These are phyloP conservation scores for Trypethelium eluteriae DNA, from an alignment of 495 filamentous ascomycete genomes.

Conservation along the genomic window DNA sequence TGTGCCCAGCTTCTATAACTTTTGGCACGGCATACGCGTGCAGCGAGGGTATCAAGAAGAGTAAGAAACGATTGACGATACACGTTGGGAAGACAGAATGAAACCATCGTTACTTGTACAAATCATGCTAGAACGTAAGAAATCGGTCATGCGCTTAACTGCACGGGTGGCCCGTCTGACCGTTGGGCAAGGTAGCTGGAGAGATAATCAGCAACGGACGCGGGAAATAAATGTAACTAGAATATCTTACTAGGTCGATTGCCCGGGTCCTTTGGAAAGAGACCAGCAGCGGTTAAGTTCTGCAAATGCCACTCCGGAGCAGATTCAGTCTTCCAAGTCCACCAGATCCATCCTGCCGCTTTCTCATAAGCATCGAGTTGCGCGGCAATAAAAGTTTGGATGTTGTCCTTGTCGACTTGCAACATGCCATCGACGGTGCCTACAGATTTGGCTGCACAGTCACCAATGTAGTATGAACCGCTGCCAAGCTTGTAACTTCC, in stretches of 20 bases:
- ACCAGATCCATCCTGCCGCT: constrained; percentile 67
- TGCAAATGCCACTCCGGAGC: constrained; percentile 85
- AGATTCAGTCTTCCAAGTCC: constrained; percentile 80
- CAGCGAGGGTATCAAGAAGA: constrained; percentile 7
- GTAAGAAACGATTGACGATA: not conserved
- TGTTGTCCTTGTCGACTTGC: constrained; percentile 47
- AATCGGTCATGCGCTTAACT: not conserved
- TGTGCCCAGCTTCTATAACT: not conserved
- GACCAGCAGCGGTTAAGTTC: constrained; percentile 48
- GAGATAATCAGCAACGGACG: not conserved
- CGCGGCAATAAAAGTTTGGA: constrained; percentile 58
- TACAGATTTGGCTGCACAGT: constrained; percentile 50
- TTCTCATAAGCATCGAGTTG: constrained; percentile 69
- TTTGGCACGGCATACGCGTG: not conserved
- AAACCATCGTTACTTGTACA: not conserved
- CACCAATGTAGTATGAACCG: constrained; percentile 44
- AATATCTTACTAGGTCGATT: constrained; percentile 9
- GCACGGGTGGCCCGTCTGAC: not conserved
- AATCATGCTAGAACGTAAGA: not conserved
- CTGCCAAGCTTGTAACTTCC: constrained; percentile 42
- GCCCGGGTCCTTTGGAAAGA: constrained; percentile 48
- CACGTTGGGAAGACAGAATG: not conserved
- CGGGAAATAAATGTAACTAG: not conserved
- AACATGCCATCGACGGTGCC: constrained; percentile 49
- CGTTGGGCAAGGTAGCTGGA: not conserved